A percentile compares a stretch with the other conserved stretches of the same genome.
Conservation (phyloP, 2,329 filamentous ascomycete genomes). For the Trichoderma pleuroti region DNA sequence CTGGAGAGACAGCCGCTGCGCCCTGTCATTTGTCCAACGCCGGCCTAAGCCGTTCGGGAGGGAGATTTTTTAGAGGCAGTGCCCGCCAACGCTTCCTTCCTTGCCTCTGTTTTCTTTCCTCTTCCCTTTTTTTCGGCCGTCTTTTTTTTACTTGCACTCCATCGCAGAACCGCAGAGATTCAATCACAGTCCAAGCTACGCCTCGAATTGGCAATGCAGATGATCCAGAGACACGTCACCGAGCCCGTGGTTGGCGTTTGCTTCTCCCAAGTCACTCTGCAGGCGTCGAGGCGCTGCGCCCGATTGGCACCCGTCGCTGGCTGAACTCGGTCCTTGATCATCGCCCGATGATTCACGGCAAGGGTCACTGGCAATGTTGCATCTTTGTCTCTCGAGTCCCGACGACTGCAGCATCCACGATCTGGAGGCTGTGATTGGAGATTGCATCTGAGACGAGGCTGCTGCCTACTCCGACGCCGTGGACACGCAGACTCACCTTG, state of each 20-base stretch:
- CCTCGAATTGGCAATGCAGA: background rate
- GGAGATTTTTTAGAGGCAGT: background rate
- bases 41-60: background rate
- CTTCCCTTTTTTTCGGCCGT: background rate
- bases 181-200: background rate
- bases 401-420: background rate
- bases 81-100: background rate
- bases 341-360: background rate
- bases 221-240: conserved; percentile 10
- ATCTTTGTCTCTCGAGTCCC: background rate
- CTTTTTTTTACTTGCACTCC: background rate
- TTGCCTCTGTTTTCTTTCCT: background rate
- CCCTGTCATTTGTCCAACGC: background rate
- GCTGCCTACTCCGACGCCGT: conserved; percentile 1
- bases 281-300: background rate
- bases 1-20: conserved; percentile 8
- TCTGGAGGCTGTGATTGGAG: background rate
- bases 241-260: conserved; percentile 2
- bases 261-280: conserved; percentile 2
- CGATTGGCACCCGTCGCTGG: conserved; percentile 8
- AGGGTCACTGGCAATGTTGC: background rate
- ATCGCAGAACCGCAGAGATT: background rate
- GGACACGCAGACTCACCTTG: background rate
- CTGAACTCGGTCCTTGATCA: background rate
- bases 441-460: background rate